A percentile compares a stretch with the other conserved stretches of the same genome.
Conservation (phyloP, 2,329 filamentous ascomycete species). For the Colletotrichum cereale region DNA sequence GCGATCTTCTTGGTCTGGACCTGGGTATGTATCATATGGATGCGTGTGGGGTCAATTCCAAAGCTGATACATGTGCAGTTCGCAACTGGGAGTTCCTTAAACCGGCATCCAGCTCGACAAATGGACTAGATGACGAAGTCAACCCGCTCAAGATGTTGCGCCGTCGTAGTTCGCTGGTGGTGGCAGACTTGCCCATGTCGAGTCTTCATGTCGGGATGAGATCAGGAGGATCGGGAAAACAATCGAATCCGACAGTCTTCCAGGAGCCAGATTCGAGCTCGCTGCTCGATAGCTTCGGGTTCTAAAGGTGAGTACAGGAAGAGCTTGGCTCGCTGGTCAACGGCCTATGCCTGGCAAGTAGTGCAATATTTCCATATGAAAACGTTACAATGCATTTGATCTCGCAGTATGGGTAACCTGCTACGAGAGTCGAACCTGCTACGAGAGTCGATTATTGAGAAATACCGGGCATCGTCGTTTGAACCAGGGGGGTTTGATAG, state of each 20-base stretch:
- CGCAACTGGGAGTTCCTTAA: conserved; percentile 85
- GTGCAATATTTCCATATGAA: neutral
- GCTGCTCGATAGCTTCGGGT: conserved; percentile 92
- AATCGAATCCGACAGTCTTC: conserved; percentile 81
- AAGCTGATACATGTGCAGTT: conserved; percentile 60
- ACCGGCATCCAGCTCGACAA: conserved; percentile 50
- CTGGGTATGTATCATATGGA: conserved; percentile 68
- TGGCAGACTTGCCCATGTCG: conserved; percentile 75
- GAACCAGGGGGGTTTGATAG: neutral
- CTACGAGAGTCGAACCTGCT: too few relatives aligned
- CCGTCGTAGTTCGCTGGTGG: conserved; percentile 81
- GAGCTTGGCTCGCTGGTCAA: neutral
- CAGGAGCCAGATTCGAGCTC: conserved; percentile 93
- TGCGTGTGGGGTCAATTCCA: too few relatives aligned
- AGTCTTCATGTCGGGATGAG: conserved; percentile 57
- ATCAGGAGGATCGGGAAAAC: conserved; percentile 57
- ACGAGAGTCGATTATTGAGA: neutral
- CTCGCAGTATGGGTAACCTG: neutral
- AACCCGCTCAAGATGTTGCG: conserved; percentile 78
- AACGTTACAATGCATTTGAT: neutral
- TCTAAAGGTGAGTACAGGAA: conserved; percentile 60
- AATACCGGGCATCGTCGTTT: neutral
- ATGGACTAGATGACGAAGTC: conserved; percentile 60
- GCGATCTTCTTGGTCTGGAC: conserved; percentile 88
- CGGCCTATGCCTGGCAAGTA: neutral